Base-by-base conservation (phyloP, 2,329 filamentous ascomycete genomes). In the Penicillium crustosum region DNA sequence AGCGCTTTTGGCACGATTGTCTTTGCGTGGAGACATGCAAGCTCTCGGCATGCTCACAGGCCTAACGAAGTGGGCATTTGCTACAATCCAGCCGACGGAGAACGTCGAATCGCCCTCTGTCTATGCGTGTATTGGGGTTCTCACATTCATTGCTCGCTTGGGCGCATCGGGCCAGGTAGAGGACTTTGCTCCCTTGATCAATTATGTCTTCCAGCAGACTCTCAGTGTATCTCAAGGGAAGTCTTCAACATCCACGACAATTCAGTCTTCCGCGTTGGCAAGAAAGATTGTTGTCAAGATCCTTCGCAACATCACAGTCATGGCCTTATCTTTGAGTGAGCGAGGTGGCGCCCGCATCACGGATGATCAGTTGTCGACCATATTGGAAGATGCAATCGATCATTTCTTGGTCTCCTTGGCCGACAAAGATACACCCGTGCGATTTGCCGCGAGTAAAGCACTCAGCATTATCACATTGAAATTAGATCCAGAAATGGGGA, bases 371-470 rank as follows among this genome's bases (percentile, higher is more conserved):
- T 53, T 75, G 1, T 76, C 76, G 36, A 83, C 83, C 54, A 79
- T 89, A 70, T 74, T 96, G 17, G 93, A 97, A 75, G 87, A 88
- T 31, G 85, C 89, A 5, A 91, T 99, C 65, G 89, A 92, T 53
- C 87, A 90, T 67, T 81, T 97, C 3, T 82, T 99, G 3, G 88
- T 91, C 59, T 83, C 84, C 13, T 79, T 97, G 1, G 86, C 86
- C 2, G 94, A 99, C 72, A 90, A 90, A 59, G 93, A 97, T 68
- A 97, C 93, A 0, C 91, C 92, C 0, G 93, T 99, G 13, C 83
- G 94, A 38, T 85, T 96, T 66, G 89, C 93, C 33, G 91, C 93
- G 21, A 96, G 92, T 73, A 99, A 99, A 76, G 90, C 92, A 4
- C 83, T 97, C 44, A 96, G 92, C 73, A 83, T 96, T 53, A 86